Percentiles rank a stretch among this genome's conserved stretches.
Conservation (phyloP, 257 asterid species). For the Gardenia jasminoides region DNA sequence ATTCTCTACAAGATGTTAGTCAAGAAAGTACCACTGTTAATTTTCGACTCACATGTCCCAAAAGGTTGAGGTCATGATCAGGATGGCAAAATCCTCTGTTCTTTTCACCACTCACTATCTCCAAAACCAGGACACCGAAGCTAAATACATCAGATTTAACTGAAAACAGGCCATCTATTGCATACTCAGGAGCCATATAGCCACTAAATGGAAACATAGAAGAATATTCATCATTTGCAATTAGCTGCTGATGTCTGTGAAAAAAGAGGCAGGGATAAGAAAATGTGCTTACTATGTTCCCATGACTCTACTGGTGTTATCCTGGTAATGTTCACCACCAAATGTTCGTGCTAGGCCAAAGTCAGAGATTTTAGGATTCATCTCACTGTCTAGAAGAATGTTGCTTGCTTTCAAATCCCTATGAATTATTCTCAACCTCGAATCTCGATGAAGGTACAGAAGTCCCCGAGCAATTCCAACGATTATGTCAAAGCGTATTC, state of each 20-base stretch:
- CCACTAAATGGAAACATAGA: constrained; percentile 21
- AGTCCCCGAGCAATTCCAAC: constrained; percentile 28
- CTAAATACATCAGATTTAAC: constrained; percentile 36
- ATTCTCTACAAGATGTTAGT: neutral
- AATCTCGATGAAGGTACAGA: constrained; percentile 29
- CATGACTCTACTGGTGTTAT: constrained; percentile 34
- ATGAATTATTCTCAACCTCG: constrained; percentile 35
- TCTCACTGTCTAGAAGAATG: constrained; percentile 31
- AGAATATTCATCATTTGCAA: neutral
- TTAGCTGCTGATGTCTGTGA: neutral
- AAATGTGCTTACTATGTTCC: constrained; percentile 37
- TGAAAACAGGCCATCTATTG: constrained; percentile 32
- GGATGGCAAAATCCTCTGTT: constrained; percentile 31
- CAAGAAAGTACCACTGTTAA: neutral
- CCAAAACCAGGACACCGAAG: constrained; percentile 36
- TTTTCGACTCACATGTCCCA: constrained; percentile 34
- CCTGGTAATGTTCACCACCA: constrained; percentile 29
- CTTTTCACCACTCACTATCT: constrained; percentile 33
- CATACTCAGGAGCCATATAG: constrained; percentile 41
- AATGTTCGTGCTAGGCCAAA: constrained; percentile 39
- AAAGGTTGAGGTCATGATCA: constrained; percentile 32
- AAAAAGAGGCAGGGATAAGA: neutral
- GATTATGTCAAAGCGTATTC: constrained; percentile 22
- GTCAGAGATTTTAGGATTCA: constrained; percentile 36
- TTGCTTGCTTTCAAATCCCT: constrained; percentile 41